Evolutionary conservation across 2,329 filamentous ascomycete species (phyloP), one percentile per base, ranked within the genome.

Genomic region (Aspergillus fumigatiaffinis): DNA sequence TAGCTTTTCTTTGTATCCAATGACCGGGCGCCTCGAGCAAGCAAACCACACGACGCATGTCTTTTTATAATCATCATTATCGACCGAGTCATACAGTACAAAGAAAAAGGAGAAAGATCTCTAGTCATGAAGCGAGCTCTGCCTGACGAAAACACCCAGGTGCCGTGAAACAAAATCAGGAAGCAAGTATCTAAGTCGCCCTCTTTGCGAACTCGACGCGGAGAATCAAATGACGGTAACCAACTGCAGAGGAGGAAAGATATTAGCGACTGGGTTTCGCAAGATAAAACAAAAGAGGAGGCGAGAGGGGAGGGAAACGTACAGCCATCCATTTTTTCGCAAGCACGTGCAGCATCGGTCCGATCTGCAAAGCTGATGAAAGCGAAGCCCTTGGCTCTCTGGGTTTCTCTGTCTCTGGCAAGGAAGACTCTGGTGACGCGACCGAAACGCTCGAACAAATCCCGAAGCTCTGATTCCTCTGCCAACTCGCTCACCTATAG

Each of bases 381-480:
- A 26, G 95, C 95, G 76, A 99, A 99, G 62, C 94, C 94, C 86
- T 99, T 99, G 68, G 94, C 94, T 75, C 93, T 82, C 60, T 92
- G 91, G 44, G 94, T 99, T 70, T 99, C 94, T 74, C 94, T 84
- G 80, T 99, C 94, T 84, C 97, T 97, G 70, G 94, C 94, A 71
- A 99, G 79, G 84, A 99, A 99, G 52, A 99, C 94, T 76, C 94
- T 87, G 56, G 93, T 97, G 73, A 99, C 94, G 67, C 92, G 90
- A 72, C 94, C 94, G 76, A 94, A 97, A 67, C 94, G 87, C 81
- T 96, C 92, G 82, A 99, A 99, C 87, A 99, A 92, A 76, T 96
- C 92, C 74, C 94, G 90, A 66, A 99, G 84, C 77, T 99, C 94
- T 74, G 86, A 82, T 78, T 99, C 94, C 78, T 99, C 94, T 64